phyloP scores from a whole-genome alignment of 2,329 filamentous ascomycete species.

The Helotiales sp. region DNA sequence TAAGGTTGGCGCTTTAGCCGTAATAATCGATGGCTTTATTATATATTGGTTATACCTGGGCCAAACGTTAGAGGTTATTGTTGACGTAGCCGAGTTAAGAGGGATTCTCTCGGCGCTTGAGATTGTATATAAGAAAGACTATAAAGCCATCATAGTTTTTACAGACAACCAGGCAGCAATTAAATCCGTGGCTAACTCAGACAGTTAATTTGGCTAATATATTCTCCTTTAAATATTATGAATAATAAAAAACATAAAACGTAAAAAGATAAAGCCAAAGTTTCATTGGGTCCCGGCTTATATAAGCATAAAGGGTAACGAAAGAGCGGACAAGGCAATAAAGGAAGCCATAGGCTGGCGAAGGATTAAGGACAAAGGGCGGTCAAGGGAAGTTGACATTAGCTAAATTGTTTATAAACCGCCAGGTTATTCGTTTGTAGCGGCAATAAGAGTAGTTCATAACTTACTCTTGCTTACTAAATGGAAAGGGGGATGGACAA shows the following conservation, averaged over 20 bases:
- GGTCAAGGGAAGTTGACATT: conserved; percentile 7
- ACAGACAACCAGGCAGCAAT: conserved; percentile 6
- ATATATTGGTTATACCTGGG: conserved; percentile 15
- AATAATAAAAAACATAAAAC: conserved; percentile 15
- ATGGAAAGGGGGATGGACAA: conserved; percentile 19
- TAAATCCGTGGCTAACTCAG: conserved; percentile 2
- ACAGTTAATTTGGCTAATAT: conserved; percentile 9
- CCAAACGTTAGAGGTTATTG: conserved; percentile 12
- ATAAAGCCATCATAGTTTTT: neutral
- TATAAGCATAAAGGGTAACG: conserved; percentile 7
- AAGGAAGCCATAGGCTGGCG: conserved; percentile 7
- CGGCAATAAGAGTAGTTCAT: conserved; percentile 17
- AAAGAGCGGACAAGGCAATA: conserved; percentile 6
- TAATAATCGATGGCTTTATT: conserved; percentile 14
- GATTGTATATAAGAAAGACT: conserved; percentile 9
- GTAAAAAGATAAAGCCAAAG: neutral
- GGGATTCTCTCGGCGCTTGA: conserved; percentile 16
- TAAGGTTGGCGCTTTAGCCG: conserved; percentile 16
- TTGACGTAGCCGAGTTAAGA: conserved; percentile 17
- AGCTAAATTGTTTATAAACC: conserved; percentile 18
- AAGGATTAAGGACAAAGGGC: neutral
- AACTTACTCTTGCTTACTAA: conserved; percentile 15
- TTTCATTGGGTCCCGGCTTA: conserved; percentile 15
- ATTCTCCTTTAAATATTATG: conserved; percentile 14
- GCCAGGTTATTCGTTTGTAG: conserved; percentile 16